These are phyloP conservation scores for Lachnellula arida DNA, from an alignment of 2,329 filamentous ascomycete species.

Conservation along the genomic window DNA sequence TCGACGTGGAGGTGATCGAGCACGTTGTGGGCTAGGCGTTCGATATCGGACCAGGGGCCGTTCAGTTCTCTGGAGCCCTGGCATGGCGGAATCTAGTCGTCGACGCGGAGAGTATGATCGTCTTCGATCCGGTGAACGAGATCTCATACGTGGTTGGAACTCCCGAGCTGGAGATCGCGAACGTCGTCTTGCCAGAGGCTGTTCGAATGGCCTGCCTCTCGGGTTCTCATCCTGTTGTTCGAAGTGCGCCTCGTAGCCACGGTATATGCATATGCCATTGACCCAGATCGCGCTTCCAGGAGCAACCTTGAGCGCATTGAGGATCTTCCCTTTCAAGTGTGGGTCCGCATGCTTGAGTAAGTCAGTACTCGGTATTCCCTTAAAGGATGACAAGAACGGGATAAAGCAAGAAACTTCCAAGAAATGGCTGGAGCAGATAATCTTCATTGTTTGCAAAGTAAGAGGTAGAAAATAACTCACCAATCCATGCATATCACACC, in stretches of 20 bases:
- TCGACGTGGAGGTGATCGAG: not conserved
- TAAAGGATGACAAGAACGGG: no score
- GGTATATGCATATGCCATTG: slow-evolving; percentile 21
- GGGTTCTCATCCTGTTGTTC: not conserved
- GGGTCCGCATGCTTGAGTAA: slow-evolving; percentile 9
- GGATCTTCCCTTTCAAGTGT: slow-evolving; percentile 11
- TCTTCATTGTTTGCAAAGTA: no score
- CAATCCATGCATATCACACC: slow-evolving; percentile 20
- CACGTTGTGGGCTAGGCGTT: slow-evolving; percentile 6
- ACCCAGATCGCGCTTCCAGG: slow-evolving; percentile 21
- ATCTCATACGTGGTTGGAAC: not conserved
- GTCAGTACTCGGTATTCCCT: no score
- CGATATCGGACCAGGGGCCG: not conserved
- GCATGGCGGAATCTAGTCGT: not conserved
- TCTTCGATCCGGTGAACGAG: slow-evolving; percentile 1
- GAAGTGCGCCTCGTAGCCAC: slow-evolving; percentile 19
- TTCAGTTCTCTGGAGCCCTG: not conserved
- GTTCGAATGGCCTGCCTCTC: slow-evolving; percentile 10
- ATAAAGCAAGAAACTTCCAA: no score
- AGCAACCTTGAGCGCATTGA: slow-evolving; percentile 20
- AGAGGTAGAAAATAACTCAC: not conserved
- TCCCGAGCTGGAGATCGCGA: slow-evolving; percentile 6
- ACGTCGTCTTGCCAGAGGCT: slow-evolving; percentile 9
- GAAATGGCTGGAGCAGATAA: no score
- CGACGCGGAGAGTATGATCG: slow-evolving; percentile 6